Evolutionary conservation across 208 protist genomes (phyloP), one percentile per base, ranked within the genome.

Genomic region (Trypanosoma scelopori): DNA sequence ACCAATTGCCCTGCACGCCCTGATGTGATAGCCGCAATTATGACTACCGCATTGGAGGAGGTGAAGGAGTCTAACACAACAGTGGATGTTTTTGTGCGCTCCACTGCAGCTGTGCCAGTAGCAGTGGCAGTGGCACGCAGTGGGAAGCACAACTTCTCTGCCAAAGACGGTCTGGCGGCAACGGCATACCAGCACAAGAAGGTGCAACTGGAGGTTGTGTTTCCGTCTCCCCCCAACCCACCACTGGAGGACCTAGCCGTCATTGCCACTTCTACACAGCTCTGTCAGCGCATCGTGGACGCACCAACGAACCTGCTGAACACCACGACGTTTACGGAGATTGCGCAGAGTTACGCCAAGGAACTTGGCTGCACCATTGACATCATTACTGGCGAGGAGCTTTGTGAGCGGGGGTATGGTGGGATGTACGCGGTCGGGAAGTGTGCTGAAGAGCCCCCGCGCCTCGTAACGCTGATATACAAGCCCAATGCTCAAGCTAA

Each of bases 241-340:
- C 71, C 72, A 27, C 66, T 69, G n/a, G 69, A 76, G 65, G 78
- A 87, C 69, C 71, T 93, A 12, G 57, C 82, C 50, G 64, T 79
- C 50, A 51, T 92, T 32, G 78, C 68, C 63, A 80, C 69, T 11
- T 82, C 69, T 15, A 78, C 89, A 41, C 89, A 95, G 74, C 79
- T 95, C 61, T 88, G 79, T 70, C 81, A 87, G 79, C 80, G 86
- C 13, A 77, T 95, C 52, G 82, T 95, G 23, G 89, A 95, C 70
- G 75, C 86, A n/a, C 89, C 89, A 43, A 47, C 89, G 13, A 80
- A 76, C 71, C 42, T 84, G 47, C 81, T 95, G 12, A 75, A 90
- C 76, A 95, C 89, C 23, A 58, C 84, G 5, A 73, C 78, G 35
- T 93, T 85, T 61, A 62, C 82, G n/a, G 77, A 85, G 62, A 87